Percentiles rank a stretch among this genome's conserved stretches.
Conservation (phyloP, 495 filamentous ascomycete genomes). For the Aspergillus olivimuriae region DNA sequence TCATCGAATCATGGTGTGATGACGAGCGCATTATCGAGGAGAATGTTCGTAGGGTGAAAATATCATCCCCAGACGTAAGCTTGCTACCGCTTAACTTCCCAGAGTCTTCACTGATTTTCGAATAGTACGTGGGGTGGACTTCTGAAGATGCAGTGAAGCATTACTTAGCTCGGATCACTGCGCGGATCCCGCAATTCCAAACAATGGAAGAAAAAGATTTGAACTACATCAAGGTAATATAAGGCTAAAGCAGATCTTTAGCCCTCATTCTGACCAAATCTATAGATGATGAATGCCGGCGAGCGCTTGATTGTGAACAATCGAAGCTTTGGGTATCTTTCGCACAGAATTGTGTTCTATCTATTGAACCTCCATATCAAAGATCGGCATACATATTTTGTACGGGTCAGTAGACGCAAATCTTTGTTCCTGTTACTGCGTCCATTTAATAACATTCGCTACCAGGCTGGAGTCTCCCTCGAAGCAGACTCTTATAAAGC, state of each 20-base stretch:
- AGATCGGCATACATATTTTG: conserved; percentile 88
- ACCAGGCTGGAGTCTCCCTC: conserved; percentile 53
- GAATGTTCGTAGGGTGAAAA: conserved; percentile 96
- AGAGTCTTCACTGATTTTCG: neutral
- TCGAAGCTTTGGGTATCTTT: conserved; percentile 89
- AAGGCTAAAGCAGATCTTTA: neutral
- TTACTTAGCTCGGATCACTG: conserved; percentile 82
- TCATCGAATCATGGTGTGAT: conserved; percentile 92
- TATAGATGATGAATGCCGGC: conserved; percentile 96
- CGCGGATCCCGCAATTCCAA: conserved; percentile 91
- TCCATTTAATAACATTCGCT: conserved; percentile 4
- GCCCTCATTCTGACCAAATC: conserved; percentile 10
- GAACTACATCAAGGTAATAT: conserved; percentile 79
- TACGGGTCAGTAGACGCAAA: conserved; percentile 50
- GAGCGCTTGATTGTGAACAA: conserved; percentile 89
- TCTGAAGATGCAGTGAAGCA: conserved; percentile 85
- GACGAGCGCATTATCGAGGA: conserved; percentile 92
- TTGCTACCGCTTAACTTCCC: neutral
- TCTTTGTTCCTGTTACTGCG: neutral
- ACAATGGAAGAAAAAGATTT: conserved; percentile 91
- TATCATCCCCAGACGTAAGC: conserved; percentile 89
- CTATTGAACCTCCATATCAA: conserved; percentile 97
- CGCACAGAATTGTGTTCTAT: conserved; percentile 95
- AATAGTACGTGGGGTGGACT: conserved; percentile 79
- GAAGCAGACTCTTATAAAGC: conserved; percentile 86